Evolutionary conservation across 2,329 filamentous ascomycete species (phyloP), one percentile per base, ranked within the genome.

Genomic region (Chaetothyriales sp.): DNA sequence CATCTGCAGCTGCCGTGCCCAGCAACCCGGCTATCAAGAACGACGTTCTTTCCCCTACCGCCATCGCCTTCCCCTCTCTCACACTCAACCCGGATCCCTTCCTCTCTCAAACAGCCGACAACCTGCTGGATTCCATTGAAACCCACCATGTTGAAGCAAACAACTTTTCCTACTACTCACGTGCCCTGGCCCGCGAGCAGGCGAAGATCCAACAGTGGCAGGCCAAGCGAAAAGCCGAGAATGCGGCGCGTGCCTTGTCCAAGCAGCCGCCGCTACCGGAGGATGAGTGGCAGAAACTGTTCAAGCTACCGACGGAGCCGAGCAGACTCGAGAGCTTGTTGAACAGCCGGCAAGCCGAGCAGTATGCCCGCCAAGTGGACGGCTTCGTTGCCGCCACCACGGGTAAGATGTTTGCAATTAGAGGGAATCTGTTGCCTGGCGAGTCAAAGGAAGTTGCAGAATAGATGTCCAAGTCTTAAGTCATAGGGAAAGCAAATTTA

Each of bases 141-240:
- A 84, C 84, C 51, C 92, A 98, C 75, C 92, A 96, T 73, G 95
- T 89, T 54, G 92, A 98, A 71, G 84, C 94, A 67, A 96, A 96
- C 80, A 98, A 98, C 78, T 92, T 93, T 74, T 89, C 95, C 70
- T 86, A 84, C 78, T 95, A 95, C 75, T 88, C 95, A 73, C 81
- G 92, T 63, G 88, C 93, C 65, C 77, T 96, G 52, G 84, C 83
- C 8, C 86, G 92, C 61, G 92, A 98, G 74, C 92, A 98, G 73
- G 73, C 84, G 63, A 98, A 96, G 79, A 95, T 98, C 62, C 82
- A 86, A 50, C 84, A 88, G 59, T 98, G 92, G 92, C 90, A 96
- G 73, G 73, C 83, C 55, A 96, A 98, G 81, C 84, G 92, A 66
- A 94, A 95, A 75, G 83, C 86, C 15, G 92, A 98, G 78, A 98